Conservation (phyloP, 176 grass and related monocot species). For the Raddia guianensis region DNA sequence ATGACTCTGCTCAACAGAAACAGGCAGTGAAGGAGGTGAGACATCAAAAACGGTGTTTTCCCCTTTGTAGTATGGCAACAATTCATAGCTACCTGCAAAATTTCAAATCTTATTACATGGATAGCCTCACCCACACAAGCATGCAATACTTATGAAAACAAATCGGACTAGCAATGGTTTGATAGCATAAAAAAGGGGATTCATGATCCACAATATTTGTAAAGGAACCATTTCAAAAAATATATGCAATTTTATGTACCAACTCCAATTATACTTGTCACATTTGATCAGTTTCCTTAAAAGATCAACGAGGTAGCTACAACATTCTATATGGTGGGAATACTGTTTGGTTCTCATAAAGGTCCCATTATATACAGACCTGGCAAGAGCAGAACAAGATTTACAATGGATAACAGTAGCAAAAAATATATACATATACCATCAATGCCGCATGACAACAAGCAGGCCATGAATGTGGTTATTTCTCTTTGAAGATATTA, state of each 20-base stretch:
- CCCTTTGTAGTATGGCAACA: constrained; percentile 95
- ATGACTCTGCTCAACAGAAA: constrained; percentile 81
- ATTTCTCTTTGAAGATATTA: neutral
- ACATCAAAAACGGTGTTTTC: constrained; percentile 96
- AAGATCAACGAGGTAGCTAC: neutral
- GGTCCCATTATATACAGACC: neutral
- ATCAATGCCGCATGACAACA: constrained; percentile 11
- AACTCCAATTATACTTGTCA: constrained; percentile 7
- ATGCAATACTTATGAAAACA: constrained; percentile 28
- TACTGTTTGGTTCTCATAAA: neutral
- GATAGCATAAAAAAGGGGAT: neutral
- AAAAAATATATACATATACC: constrained; percentile 6
- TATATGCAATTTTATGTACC: constrained; percentile 8
- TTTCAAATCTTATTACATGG: constrained; percentile 21
- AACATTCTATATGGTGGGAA: neutral
- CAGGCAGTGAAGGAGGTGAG: constrained; percentile 69
- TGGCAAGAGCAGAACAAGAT: constrained; percentile 31
- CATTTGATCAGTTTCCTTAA: neutral
- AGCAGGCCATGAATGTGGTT: neutral
- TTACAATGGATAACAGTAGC: neutral
- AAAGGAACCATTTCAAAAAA: neutral
- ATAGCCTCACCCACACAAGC: neutral
- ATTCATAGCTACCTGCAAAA: constrained; percentile 77
- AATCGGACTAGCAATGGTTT: constrained; percentile 10
- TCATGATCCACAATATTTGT: neutral